phyloP scores from a whole-genome alignment of 257 asterid genomes.

The Galeopsis tetrahit region DNA sequence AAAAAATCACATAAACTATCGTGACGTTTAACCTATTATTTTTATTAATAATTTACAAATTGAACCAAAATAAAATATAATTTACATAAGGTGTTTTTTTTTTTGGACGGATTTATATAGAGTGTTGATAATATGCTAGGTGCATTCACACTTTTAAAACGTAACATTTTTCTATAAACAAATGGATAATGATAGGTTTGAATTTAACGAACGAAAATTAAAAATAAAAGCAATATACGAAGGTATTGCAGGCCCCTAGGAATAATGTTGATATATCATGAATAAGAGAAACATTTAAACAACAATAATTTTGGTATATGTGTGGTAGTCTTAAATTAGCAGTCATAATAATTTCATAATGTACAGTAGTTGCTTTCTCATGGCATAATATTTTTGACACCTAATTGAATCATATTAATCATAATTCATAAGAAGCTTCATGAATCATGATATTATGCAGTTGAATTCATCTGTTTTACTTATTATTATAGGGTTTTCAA shows the following conservation, averaged over 20 bases:
- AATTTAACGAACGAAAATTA: background rate
- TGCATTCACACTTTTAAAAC: background rate
- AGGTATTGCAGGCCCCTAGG: slow-evolving; percentile 25
- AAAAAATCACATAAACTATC: too few relatives aligned
- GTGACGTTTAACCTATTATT: background rate
- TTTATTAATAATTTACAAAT: background rate
- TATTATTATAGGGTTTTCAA: too few relatives aligned
- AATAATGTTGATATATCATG: slow-evolving; percentile 30
- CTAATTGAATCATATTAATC: background rate
- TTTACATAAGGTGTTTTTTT: background rate
- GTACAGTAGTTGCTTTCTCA: slow-evolving; percentile 33
- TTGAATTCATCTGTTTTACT: too few relatives aligned
- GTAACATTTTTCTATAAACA: background rate
- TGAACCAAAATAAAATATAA: background rate
- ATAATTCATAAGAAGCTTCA: background rate
- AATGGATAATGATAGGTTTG: background rate
- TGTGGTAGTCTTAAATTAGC: slow-evolving; percentile 38
- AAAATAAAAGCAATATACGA: slow-evolving; percentile 3
- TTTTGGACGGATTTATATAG: too few relatives aligned
- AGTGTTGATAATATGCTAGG: background rate
- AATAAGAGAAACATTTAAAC: slow-evolving; percentile 24
- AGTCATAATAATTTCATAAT: slow-evolving; percentile 29
- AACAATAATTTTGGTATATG: slow-evolving; percentile 29
- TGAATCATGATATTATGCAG: too few relatives aligned
- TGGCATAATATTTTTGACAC: slow-evolving; percentile 37